Conservation (phyloP, 441 rosid species). For the Croton laevigatus region DNA sequence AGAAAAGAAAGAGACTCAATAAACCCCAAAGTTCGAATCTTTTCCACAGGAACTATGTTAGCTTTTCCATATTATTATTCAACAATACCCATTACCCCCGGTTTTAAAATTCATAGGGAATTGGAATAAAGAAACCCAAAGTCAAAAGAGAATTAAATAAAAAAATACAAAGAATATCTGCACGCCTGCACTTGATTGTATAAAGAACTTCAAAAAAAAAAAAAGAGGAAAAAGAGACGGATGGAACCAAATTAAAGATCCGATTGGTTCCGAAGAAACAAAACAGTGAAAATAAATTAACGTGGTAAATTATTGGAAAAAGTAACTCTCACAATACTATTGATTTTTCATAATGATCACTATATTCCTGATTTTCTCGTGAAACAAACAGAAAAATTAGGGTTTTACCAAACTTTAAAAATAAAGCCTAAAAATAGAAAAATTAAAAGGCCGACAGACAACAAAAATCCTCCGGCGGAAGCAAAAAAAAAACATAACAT, state of each 20-base stretch:
- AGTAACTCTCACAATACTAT: not conserved
- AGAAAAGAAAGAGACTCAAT: not conserved
- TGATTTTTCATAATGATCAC: not conserved
- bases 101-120: not conserved
- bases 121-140: not conserved
- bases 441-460: not conserved
- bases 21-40: not conserved
- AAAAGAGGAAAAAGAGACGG: not conserved
- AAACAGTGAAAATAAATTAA: not conserved
- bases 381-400: conserved; percentile 21
- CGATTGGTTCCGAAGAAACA: conserved; percentile 1
- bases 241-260: not conserved
- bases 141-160: conserved; percentile 5
- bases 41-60: not conserved
- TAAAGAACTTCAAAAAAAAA: not conserved
- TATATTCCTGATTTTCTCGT: not conserved
- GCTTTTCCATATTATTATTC: not conserved
- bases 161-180: not conserved
- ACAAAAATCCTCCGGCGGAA: no score
- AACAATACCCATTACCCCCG: not conserved
- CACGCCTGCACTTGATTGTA: not conserved
- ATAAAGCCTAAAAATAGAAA: not conserved
- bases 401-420: conserved; percentile 3
- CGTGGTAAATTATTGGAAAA: not conserved
- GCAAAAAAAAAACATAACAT: no score